These are phyloP conservation scores for Paraglomus brasilianum DNA, from an alignment of 192 early-diverging fungal species.

Conservation along the genomic window DNA sequence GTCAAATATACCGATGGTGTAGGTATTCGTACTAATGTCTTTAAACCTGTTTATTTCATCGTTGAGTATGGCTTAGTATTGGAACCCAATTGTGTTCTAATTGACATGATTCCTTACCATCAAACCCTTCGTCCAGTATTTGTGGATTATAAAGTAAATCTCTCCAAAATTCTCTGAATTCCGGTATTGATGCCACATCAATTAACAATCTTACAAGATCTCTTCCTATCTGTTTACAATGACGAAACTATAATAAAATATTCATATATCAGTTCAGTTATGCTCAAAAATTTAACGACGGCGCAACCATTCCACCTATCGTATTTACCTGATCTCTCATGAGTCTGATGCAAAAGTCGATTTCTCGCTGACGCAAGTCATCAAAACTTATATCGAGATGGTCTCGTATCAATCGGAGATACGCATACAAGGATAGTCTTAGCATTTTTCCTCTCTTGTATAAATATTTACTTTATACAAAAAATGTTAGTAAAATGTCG, in stretches of 20 bases:
- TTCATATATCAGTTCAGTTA: neutral
- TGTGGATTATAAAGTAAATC: constrained; percentile 1
- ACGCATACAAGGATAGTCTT: neutral
- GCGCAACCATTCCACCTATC: neutral
- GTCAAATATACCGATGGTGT: no score
- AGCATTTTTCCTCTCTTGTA: no score
- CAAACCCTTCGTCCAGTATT: neutral
- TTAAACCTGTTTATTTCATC: no score
- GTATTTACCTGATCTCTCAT: neutral
- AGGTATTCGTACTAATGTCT: no score
- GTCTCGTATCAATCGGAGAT: neutral
- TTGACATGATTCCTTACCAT: no score
- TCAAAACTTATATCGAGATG: neutral
- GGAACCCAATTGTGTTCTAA: no score
- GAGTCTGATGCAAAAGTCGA: neutral
- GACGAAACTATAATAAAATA: neutral
- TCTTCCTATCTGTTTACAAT: neutral
- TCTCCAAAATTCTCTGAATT: neutral
- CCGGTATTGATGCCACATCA: neutral
- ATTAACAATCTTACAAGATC: neutral
- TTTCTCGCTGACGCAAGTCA: neutral
- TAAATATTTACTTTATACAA: no score
- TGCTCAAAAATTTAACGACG: neutral
- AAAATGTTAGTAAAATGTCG: no score
- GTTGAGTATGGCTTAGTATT: no score